phyloP scores from a whole-genome alignment of 2,329 filamentous ascomycete genomes.

The Cladosporium halotolerans region DNA sequence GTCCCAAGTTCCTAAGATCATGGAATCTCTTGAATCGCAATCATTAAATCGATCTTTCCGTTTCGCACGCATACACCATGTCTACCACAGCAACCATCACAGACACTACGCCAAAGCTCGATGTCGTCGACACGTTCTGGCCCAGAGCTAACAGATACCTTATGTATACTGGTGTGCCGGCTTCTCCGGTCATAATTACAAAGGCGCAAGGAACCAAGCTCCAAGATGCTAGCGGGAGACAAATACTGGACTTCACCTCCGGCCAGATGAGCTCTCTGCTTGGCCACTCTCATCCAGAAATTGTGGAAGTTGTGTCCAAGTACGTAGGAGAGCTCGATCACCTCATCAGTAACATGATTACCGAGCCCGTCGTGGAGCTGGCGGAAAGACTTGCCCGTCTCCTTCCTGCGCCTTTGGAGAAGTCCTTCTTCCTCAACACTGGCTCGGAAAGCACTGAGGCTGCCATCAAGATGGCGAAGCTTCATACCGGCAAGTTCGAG shows the following conservation, averaged over 20 bases:
- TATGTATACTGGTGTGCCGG: constrained; percentile 39
- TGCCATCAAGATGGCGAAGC: constrained; percentile 59
- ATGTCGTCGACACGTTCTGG: constrained; percentile 24
- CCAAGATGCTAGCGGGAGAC: constrained; percentile 38
- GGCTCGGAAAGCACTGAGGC: constrained; percentile 52
- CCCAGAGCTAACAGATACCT: constrained; percentile 36
- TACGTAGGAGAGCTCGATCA: constrained; percentile 50
- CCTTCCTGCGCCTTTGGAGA: constrained; percentile 45
- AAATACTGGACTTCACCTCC: constrained; percentile 52
- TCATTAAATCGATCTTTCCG: too few species aligned
- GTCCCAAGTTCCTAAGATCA: too few species aligned
- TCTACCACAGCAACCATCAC: neutral
- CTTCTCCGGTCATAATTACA: constrained; percentile 37
- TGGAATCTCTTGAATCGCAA: too few species aligned
- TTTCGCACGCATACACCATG: neutral
- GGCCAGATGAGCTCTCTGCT: constrained; percentile 55
- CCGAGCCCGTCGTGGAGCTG: constrained; percentile 48
- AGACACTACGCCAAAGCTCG: neutral
- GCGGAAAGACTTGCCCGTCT: constrained; percentile 43
- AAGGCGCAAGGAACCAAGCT: constrained; percentile 42
- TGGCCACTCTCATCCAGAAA: constrained; percentile 51
- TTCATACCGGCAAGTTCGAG: constrained; percentile 59
- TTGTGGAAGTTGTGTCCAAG: constrained; percentile 47
- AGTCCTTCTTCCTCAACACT: constrained; percentile 52
- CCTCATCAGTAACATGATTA: constrained; percentile 53